These are phyloP conservation scores for Periglandula ipomoeae DNA, from an alignment of 2,329 filamentous ascomycete genomes.

Conservation along the genomic window DNA sequence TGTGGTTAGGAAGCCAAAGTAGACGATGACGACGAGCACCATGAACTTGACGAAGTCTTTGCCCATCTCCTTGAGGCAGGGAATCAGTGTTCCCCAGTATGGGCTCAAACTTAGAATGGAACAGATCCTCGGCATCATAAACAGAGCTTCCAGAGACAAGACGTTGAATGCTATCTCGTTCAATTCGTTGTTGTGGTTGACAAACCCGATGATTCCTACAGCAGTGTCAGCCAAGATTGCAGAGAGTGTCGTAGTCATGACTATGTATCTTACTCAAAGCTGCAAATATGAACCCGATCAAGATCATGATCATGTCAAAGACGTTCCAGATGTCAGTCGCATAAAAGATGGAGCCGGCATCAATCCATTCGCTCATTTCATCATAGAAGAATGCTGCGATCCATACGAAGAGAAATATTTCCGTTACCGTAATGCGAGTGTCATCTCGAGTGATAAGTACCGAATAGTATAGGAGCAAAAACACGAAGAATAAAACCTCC, in stretches of 20 bases:
- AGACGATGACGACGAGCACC: constrained; percentile 71
- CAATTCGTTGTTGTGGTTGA: constrained; percentile 48
- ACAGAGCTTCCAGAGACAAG: constrained; percentile 78
- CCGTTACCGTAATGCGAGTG: constrained; percentile 54
- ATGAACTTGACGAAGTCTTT: constrained; percentile 85
- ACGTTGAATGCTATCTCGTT: constrained; percentile 80
- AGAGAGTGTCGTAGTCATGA: constrained; percentile 4
- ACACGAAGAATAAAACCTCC: constrained; percentile 74
- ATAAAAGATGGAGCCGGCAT: constrained; percentile 82
- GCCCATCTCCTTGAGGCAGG: constrained; percentile 88
- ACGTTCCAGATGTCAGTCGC: constrained; percentile 74
- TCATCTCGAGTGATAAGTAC: constrained; percentile 69
- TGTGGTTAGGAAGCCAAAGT: constrained; percentile 82
- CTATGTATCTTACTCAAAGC: constrained; percentile 49
- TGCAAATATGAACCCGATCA: constrained; percentile 62
- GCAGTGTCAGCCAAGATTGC: not conserved
- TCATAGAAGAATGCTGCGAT: constrained; percentile 83
- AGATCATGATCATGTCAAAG: constrained; percentile 65
- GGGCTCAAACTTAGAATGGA: constrained; percentile 79
- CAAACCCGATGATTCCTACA: constrained; percentile 25
- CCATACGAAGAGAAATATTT: constrained; percentile 74
- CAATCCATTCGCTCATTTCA: constrained; percentile 73
- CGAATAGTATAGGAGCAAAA: constrained; percentile 75
- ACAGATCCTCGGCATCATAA: constrained; percentile 82
- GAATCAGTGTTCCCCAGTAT: constrained; percentile 85